phyloP scores from a whole-genome alignment of 352 stramenopile genomes.

The Pythium periplocum region DNA sequence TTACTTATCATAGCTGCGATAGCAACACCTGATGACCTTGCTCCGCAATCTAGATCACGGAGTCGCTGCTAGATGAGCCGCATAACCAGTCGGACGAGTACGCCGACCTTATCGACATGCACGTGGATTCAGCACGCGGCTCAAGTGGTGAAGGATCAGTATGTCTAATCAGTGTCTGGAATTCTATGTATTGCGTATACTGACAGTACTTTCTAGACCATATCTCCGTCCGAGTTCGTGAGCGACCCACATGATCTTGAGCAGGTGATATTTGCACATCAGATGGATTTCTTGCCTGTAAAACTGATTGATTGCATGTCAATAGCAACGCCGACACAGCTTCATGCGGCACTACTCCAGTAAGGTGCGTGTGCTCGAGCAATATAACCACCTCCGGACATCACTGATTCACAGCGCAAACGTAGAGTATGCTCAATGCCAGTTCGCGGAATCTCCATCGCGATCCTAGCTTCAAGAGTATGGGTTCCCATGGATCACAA shows the following conservation, averaged over 20 bases:
- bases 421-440: background rate
- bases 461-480: too few relatives aligned
- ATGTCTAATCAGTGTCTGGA: background rate
- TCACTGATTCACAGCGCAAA: background rate
- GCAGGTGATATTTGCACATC: conserved; percentile 19
- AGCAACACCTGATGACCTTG: background rate
- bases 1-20: background rate
- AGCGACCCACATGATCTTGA: conserved; percentile 52
- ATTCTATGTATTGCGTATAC: background rate
- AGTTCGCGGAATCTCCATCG: conserved; percentile 1
- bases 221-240: conserved; percentile 28
- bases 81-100: conserved; percentile 50
- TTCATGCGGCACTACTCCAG: conserved; percentile 11
- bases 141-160: conserved; percentile 17
- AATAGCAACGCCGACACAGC: conserved; percentile 13
- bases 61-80: conserved; percentile 55
- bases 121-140: conserved; percentile 55
- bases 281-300: background rate
- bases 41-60: conserved; percentile 41
- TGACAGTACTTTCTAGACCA: background rate
- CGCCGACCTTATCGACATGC: conserved; percentile 55
- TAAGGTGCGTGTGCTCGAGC: conserved; percentile 6
- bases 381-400: background rate
- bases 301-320: background rate
- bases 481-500: conserved; percentile 5